Conservation (phyloP, 805 yeast genomes). For the Candida nemodendra region DNA sequence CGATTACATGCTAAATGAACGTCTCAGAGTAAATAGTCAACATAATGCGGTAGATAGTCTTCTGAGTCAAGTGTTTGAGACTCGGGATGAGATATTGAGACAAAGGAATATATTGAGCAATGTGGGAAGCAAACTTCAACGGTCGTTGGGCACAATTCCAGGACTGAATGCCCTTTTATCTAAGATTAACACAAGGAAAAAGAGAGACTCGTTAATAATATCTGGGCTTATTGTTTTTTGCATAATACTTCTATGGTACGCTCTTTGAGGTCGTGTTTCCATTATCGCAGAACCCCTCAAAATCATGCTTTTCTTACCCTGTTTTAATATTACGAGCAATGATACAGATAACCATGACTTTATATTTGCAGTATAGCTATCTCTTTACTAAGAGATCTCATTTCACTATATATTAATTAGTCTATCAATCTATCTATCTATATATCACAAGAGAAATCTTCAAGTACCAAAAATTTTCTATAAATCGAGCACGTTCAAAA, state of each 20-base stretch:
- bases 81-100: slow-evolving; percentile 77
- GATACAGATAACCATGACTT: no score
- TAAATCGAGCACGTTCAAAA: no score
- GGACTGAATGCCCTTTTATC: slow-evolving; percentile 75
- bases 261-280: no score
- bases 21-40: slow-evolving; percentile 68
- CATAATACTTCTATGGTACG: slow-evolving; percentile 56
- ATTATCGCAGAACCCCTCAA: no score
- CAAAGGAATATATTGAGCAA: slow-evolving; percentile 66
- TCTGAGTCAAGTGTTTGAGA: slow-evolving; percentile 81
- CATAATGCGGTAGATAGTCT: slow-evolving; percentile 76
- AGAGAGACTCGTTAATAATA: slow-evolving; percentile 82
- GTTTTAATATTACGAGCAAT: no score
- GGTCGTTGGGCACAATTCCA: slow-evolving; percentile 68
- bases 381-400: no score
- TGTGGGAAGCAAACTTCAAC: slow-evolving; percentile 63
- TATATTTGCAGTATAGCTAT: no score
- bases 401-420: no score
- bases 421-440: no score
- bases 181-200: slow-evolving; percentile 84
- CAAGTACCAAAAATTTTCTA: no score
- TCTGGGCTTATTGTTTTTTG: slow-evolving; percentile 73
- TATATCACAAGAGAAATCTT: no score
- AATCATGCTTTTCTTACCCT: no score
- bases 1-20: slow-evolving; percentile 70